Evolutionary conservation across 2,329 filamentous ascomycete species (phyloP).

Genomic region (Westerdykella ornata): DNA sequence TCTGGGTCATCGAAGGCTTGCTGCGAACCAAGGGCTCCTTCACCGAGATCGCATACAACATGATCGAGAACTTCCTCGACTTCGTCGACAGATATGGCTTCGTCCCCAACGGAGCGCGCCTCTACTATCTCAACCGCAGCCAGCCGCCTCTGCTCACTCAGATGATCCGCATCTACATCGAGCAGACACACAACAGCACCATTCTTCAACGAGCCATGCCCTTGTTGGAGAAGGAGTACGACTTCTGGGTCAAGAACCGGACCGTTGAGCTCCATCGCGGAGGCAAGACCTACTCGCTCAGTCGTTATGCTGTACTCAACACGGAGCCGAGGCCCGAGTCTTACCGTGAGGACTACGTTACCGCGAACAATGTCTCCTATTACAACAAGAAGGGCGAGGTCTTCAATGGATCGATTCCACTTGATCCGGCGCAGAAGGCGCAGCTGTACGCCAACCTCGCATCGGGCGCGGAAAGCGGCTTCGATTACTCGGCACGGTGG

Average conservation of each 20-base stretch:
- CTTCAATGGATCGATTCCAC: slow-evolving; percentile 47
- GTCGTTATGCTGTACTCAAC: slow-evolving; percentile 57
- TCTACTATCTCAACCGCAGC: slow-evolving; percentile 62
- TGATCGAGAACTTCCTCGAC: slow-evolving; percentile 64
- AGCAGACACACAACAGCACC: slow-evolving; percentile 57
- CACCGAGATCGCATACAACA: slow-evolving; percentile 57
- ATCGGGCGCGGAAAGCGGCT: slow-evolving; percentile 59
- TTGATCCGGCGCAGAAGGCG: slow-evolving; percentile 50
- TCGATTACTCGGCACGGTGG: slow-evolving; percentile 59
- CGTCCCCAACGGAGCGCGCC: slow-evolving; percentile 60
- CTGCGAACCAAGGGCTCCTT: slow-evolving; percentile 59
- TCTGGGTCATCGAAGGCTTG: slow-evolving; percentile 61
- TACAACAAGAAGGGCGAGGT: slow-evolving; percentile 53
- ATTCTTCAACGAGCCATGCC: slow-evolving; percentile 57
- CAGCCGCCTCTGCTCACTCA: slow-evolving; percentile 60
- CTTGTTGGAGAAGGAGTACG: slow-evolving; percentile 56
- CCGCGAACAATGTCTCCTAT: slow-evolving; percentile 60
- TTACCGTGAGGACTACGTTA: slow-evolving; percentile 58
- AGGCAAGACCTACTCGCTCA: slow-evolving; percentile 49
- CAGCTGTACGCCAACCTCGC: slow-evolving; percentile 57
- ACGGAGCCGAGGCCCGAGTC: slow-evolving; percentile 62
- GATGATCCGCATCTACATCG: slow-evolving; percentile 60
- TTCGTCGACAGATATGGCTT: slow-evolving; percentile 59
- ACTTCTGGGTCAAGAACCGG: slow-evolving; percentile 57
- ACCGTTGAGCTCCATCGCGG: slow-evolving; percentile 48